phyloP scores from a whole-genome alignment of 1,284 basidiomycete species.

The Rhodotorula sp. region DNA sequence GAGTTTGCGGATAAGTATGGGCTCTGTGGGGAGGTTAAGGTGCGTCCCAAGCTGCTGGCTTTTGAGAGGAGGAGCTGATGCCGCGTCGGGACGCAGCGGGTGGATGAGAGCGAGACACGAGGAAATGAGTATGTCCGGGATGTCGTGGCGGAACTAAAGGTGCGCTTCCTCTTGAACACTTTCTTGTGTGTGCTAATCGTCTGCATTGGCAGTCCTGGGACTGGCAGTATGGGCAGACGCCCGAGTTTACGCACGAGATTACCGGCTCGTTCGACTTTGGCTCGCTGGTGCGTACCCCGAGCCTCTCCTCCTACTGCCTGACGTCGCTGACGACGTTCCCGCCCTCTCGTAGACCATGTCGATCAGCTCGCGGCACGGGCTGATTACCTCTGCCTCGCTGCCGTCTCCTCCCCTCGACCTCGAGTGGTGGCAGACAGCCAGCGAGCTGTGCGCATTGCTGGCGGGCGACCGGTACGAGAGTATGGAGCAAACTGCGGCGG shows the following conservation, averaged over 20 bases:
- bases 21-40: constrained; percentile 23
- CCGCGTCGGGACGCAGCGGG: constrained; percentile 52
- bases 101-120: constrained; percentile 53
- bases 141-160: constrained; percentile 70
- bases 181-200: background rate
- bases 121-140: constrained; percentile 58
- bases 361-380: constrained; percentile 52
- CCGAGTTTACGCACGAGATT: constrained; percentile 68
- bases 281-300: constrained; percentile 14
- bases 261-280: constrained; percentile 36
- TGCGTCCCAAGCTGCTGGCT: background rate
- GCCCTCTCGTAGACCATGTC: constrained; percentile 47
- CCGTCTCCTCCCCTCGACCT: constrained; percentile 4
- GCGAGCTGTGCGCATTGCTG: constrained; percentile 20
- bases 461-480: constrained; percentile 39
- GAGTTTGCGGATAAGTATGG: constrained; percentile 70
- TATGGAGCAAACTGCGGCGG: constrained; percentile 15
- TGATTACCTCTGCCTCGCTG: constrained; percentile 48
- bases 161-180: constrained; percentile 46
- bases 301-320: background rate
- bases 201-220: constrained; percentile 68
- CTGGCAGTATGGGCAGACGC: constrained; percentile 91
- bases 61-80: background rate
- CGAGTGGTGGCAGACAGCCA: constrained; percentile 7
- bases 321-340: too few relatives aligned